These are phyloP conservation scores for Erysimum cheiri DNA, from an alignment of 441 rosid genomes.

Conservation along the genomic window DNA sequence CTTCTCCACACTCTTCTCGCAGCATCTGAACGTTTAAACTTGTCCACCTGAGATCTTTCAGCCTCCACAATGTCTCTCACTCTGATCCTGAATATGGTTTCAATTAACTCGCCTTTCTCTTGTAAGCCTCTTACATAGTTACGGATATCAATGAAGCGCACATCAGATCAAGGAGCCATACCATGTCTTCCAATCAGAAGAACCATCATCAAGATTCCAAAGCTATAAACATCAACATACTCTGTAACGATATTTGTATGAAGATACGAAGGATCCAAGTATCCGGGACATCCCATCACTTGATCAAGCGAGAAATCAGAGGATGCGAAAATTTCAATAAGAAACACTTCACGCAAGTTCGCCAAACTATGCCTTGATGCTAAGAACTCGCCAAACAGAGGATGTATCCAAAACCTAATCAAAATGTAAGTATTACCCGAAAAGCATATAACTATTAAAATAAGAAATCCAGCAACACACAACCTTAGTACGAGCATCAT, in stretches of 20 bases:
- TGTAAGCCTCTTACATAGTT: conserved; percentile 8
- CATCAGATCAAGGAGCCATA: conserved; percentile 22
- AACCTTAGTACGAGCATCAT: too few relatives aligned
- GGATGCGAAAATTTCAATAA: neutral
- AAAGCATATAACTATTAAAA: neutral
- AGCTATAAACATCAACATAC: conserved; percentile 7
- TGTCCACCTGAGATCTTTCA: conserved; percentile 5
- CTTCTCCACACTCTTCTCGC: conserved; percentile 11
- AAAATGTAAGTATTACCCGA: neutral
- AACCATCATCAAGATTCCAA: conserved; percentile 22
- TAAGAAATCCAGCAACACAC: neutral
- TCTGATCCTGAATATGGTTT: neutral
- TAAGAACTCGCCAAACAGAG: too few relatives aligned
- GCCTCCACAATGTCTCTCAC: neutral
- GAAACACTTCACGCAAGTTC: neutral
- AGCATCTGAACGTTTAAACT: neutral
- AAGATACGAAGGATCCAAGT: neutral
- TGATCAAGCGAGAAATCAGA: neutral
- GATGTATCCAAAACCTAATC: too few relatives aligned
- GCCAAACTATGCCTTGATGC: neutral
- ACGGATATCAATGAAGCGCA: neutral
- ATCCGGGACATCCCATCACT: conserved; percentile 2
- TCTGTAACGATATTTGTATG: neutral
- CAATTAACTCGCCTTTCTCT: neutral
- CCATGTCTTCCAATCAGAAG: conserved; percentile 36